Evolutionary conservation across 2,329 filamentous ascomycete genomes (phyloP).

Genomic region (Hortaea werneckii): DNA sequence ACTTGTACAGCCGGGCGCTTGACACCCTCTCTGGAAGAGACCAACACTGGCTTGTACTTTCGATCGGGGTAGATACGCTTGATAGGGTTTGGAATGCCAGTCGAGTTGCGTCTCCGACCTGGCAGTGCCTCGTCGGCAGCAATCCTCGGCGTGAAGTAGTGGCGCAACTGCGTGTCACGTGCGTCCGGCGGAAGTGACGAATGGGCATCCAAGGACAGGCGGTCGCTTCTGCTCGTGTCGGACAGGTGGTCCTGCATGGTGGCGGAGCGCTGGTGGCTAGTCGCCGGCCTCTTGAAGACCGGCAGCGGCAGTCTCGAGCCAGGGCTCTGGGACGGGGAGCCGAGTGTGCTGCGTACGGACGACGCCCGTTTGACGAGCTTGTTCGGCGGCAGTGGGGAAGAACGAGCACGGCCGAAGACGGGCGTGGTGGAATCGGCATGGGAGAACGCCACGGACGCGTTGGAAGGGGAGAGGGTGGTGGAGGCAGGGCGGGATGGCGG

Average conservation of each 20-base stretch:
- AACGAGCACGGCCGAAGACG: constrained; percentile 41
- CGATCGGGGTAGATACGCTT: constrained; percentile 26
- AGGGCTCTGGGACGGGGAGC: constrained; percentile 36
- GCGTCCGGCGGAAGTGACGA: constrained; percentile 2
- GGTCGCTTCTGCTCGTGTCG: constrained; percentile 6
- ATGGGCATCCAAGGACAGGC: constrained; percentile 6
- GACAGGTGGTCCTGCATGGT: constrained; percentile 44
- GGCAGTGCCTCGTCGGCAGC: constrained; percentile 10
- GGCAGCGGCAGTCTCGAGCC: constrained; percentile 54
- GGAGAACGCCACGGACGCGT: constrained; percentile 42
- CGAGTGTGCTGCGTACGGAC: constrained; percentile 41
- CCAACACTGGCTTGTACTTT: constrained; percentile 24
- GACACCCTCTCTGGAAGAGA: constrained; percentile 20
- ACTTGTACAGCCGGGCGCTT: constrained; percentile 15
- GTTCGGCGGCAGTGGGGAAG: constrained; percentile 48
- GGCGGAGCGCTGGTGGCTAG: constrained; percentile 66
- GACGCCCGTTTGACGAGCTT: constrained; percentile 68
- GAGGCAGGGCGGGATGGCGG: constrained; percentile 57
- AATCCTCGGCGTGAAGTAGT: constrained; percentile 26
- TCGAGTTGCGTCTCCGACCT: constrained; percentile 17
- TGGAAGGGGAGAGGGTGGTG: constrained; percentile 54
- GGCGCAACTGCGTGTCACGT: constrained; percentile 21
- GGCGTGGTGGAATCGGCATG: constrained; percentile 49
- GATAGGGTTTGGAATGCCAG: constrained; percentile 28
- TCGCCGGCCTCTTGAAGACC: constrained; percentile 61